Evolutionary conservation across 805 yeast genomes (phyloP), one percentile per base, ranked within the genome.

Genomic region (Cyberlindnera japonica): DNA sequence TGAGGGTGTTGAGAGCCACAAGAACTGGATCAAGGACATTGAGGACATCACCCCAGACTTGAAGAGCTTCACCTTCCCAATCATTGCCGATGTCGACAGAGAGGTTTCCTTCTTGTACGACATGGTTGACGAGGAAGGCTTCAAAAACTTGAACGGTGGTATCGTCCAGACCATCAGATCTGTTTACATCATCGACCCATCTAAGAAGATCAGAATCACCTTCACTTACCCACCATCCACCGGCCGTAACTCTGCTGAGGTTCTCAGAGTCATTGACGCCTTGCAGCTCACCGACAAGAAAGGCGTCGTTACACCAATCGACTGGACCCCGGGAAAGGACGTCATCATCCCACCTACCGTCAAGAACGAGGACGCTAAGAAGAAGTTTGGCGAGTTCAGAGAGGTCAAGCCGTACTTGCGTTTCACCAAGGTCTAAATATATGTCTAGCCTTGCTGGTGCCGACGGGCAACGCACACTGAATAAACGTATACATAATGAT

Each of bases 201-300:
- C 70, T 54, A 90, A 89, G 77, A 89, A 83, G 68, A 80, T 90
- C 60, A 81, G 96, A 70, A 74, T 88, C 60, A 80, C 83, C 51
- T 66, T 90, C 71, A 77, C 91, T 17, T 89, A 89, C 74, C 97
- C 97, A 43, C 93, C 96, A 45, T 83, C 95, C 33, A 81, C 86
- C 47, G 97, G 97, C 63, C 84, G 97, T 75, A 89, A 90, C 80
- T 77, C 95, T 47, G 77, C 85, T 43, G 97, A 89, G 73, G 91
- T 89, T 26, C 73, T 90, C 65, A 83, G 97, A 70, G 95, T 84
- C 42, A 69, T 89, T 50, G 96, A 87, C 63, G 84, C 95, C 40
- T 71, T 89, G 63, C 96, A 88, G 72, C 70, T 79, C 49, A 86
- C 88, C 55, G 96, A 90, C 67, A 73, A 76, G 61, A 71, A 77